These are phyloP conservation scores for Aspergillus phoenicis DNA, from an alignment of 2,329 filamentous ascomycete species.

Conservation along the genomic window DNA sequence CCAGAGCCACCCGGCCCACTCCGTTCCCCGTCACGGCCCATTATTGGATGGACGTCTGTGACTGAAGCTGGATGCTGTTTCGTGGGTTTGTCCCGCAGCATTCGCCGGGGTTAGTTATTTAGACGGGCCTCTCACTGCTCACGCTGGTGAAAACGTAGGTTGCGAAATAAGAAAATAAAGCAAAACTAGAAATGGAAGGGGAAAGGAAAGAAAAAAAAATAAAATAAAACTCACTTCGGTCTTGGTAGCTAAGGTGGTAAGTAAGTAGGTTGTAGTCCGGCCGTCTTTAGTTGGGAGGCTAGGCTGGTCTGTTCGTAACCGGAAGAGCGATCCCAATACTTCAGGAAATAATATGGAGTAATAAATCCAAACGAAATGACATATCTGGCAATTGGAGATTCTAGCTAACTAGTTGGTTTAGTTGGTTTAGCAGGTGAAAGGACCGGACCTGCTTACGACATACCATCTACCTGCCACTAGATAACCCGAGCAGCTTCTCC, in stretches of 20 bases:
- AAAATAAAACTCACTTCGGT: neutral
- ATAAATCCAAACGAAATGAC: neutral
- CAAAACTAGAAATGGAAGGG: too few relatives aligned
- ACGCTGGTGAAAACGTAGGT: neutral
- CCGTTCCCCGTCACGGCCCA: neutral
- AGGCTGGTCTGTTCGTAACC: neutral
- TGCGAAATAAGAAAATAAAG: too few relatives aligned
- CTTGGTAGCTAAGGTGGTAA: neutral
- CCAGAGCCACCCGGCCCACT: constrained; percentile 13
- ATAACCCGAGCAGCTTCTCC: neutral
- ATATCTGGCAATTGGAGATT: neutral
- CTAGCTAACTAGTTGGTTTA: too few relatives aligned
- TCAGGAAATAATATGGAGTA: neutral
- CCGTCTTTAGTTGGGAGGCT: neutral
- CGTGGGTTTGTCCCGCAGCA: constrained; percentile 26
- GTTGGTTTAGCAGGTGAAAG: neutral
- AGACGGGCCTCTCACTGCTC: constrained; percentile 10
- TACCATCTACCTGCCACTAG: neutral
- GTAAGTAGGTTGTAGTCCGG: neutral
- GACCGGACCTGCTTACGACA: neutral
- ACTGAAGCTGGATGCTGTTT: constrained; percentile 19
- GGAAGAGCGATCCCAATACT: neutral
- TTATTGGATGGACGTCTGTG: neutral
- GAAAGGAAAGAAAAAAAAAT: too few relatives aligned
- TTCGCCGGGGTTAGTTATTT: constrained; percentile 19